Percentiles rank a stretch among this genome's conserved stretches.
Conservation (phyloP, 2,329 filamentous ascomycete species). For the Aspergillus novoparasiticus region DNA sequence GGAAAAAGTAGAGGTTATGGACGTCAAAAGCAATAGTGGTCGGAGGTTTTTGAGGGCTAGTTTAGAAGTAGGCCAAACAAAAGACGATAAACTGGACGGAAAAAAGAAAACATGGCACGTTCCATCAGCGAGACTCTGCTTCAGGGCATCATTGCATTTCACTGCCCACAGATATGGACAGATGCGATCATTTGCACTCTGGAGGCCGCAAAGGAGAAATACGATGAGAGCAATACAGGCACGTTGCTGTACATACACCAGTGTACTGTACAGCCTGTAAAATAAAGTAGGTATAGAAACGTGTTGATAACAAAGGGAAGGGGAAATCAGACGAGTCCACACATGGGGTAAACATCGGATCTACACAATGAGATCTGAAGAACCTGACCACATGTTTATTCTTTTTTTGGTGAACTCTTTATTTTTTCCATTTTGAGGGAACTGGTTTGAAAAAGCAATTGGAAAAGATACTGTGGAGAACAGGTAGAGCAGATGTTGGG, state of each 20-base stretch:
- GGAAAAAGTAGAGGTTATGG: background rate
- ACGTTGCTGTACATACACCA: background rate
- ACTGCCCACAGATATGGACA: background rate
- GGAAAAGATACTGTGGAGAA: background rate
- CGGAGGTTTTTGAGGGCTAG: slow-evolving; percentile 7
- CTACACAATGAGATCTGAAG: slow-evolving; percentile 1
- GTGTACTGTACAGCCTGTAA: background rate
- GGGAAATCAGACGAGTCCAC: background rate
- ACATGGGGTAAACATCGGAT: background rate
- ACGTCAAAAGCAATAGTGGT: slow-evolving; percentile 7
- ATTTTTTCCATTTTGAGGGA: no score
- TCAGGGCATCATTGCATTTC: slow-evolving; percentile 13
- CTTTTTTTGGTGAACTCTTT: background rate
- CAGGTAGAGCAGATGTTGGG: background rate
- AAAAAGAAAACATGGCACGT: slow-evolving; percentile 20
- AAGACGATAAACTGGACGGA: slow-evolving; percentile 7
- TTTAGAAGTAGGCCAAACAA: slow-evolving; percentile 13
- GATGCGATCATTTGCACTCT: background rate
- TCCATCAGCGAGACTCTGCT: slow-evolving; percentile 3
- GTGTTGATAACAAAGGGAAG: background rate
- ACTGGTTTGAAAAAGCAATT: background rate
- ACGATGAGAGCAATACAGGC: background rate
- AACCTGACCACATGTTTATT: background rate
- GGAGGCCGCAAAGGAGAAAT: background rate
- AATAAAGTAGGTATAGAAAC: background rate